Percentiles rank a stretch among this genome's conserved stretches.
Conservation (phyloP, 176 grass and related monocot genomes). For the Triticum monococcum region DNA sequence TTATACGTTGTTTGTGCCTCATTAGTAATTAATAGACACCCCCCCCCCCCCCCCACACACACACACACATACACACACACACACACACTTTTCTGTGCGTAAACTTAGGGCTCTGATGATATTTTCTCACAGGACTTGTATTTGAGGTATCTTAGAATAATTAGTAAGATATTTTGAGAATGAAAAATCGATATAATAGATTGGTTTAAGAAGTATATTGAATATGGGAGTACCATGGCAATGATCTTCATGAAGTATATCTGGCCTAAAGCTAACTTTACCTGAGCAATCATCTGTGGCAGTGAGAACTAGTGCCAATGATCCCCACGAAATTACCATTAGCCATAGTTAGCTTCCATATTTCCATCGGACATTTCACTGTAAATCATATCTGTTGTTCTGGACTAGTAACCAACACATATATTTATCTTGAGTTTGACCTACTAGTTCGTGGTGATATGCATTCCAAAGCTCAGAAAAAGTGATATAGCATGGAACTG, state of each 20-base stretch:
- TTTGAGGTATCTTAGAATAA: too few species aligned
- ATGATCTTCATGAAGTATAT: neutral
- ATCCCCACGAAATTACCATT: neutral
- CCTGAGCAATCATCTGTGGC: neutral
- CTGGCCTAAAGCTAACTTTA: neutral
- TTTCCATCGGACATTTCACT: neutral
- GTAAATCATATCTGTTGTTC: neutral
- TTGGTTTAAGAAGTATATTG: too few species aligned
- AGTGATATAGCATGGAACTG: neutral
- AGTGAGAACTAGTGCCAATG: neutral
- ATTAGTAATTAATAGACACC: too few species aligned
- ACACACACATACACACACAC: too few species aligned
- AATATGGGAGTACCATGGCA: too few species aligned
- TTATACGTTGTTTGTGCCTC: too few species aligned
- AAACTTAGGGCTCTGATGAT: too few species aligned
- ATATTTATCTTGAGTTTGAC: neutral
- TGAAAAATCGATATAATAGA: too few species aligned
- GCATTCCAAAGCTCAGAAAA: neutral
- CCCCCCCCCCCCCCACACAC: too few species aligned
- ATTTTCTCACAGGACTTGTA: too few species aligned
- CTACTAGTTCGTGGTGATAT: neutral
- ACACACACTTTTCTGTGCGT: too few species aligned
- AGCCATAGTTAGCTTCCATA: neutral
- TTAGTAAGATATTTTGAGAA: too few species aligned
- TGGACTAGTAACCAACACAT: neutral